Base-by-base conservation (phyloP, 1,284 basidiomycete species). In the Pascua sp. region DNA sequence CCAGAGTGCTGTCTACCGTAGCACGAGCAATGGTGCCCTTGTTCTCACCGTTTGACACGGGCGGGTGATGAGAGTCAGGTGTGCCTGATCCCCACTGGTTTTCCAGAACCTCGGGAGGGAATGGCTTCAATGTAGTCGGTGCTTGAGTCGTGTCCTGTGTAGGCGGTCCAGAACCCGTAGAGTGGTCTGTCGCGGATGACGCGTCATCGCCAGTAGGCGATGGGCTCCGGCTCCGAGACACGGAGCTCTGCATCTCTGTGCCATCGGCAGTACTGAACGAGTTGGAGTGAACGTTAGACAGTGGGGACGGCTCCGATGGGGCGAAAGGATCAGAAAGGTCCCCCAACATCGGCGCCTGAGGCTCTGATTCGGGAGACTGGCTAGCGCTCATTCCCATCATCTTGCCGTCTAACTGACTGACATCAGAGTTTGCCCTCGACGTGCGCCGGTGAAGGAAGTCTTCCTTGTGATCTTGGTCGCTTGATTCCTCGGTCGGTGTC, bases 1-100 rank as follows among this genome's bases (percentile, higher is more conserved):
- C 96, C 9, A 99, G 80, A 0, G 95, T 98, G 5, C 91, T 92
- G 71, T 99, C 95, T 54, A 90, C 88, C 1, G 88, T 89, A 4
- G 95, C 96, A 37, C 94, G 82, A 12, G 93, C 94, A 38, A 98
- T 85, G 4, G 87, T 73, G 8, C 74, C 56, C 24, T 57, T 38
- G n/a, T 42, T 24, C 11, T 43, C 32, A 2, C 18, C 24, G 7
- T 32, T 32, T 3, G 24, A 32, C 24, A 32, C 24, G 24, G 24
- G 24, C 10, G 51, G 15, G 36, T n/a, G 56, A 10, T 32, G 49
- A 11, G 46, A 38, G 18, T 56, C 46, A 1, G 55, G 50, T 1
- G 50, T 52, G 8, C 40, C 42, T 32, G 37, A 9, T 15, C 50
- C 50, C 4, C 45, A 32, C 17, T 43, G 36, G 16, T 16, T 11